These are phyloP conservation scores for Pseudocercospora ulei DNA, from an alignment of 2,329 filamentous ascomycete species.

Conservation along the genomic window DNA sequence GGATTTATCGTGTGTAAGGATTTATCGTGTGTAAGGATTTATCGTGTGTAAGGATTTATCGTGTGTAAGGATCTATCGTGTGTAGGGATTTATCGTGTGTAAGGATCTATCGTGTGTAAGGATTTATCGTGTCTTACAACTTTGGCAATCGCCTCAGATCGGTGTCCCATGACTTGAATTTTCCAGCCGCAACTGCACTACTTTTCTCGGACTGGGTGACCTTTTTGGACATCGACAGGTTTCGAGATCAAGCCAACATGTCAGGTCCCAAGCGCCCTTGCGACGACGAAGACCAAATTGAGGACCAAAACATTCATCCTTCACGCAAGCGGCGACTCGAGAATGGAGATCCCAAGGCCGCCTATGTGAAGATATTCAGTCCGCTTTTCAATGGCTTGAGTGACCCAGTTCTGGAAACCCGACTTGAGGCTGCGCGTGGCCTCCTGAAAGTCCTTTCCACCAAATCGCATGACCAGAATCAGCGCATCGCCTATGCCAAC, in stretches of 20 bases:
- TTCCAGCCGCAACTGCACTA: no score
- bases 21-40: no score
- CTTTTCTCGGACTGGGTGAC: no score
- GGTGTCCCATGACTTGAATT: no score
- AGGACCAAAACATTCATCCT: conserved; percentile 25
- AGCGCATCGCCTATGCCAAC: conserved; percentile 37
- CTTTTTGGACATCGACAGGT: not conserved
- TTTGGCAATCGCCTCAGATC: no score
- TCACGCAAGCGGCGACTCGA: conserved; percentile 31
- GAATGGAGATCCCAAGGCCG: conserved; percentile 36
- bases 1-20: no score
- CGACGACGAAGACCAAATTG: conserved; percentile 15
- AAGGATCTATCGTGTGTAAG: no score
- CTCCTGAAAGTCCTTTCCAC: conserved; percentile 38
- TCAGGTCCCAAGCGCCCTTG: conserved; percentile 24
- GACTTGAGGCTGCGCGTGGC: conserved; percentile 40
- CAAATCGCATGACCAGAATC: conserved; percentile 33
- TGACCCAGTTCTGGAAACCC: conserved; percentile 39
- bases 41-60: no score
- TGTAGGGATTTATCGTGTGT: no score
- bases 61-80: no score
- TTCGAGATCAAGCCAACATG: no score
- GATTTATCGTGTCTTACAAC: no score
- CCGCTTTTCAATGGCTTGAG: conserved; percentile 36
- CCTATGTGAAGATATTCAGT: conserved; percentile 39